Percentiles rank a stretch among this genome's conserved stretches.
These are phyloP conservation scores for Penicillium steckii DNA, from an alignment of 495 filamentous ascomycete genomes.

Conservation along the genomic window DNA sequence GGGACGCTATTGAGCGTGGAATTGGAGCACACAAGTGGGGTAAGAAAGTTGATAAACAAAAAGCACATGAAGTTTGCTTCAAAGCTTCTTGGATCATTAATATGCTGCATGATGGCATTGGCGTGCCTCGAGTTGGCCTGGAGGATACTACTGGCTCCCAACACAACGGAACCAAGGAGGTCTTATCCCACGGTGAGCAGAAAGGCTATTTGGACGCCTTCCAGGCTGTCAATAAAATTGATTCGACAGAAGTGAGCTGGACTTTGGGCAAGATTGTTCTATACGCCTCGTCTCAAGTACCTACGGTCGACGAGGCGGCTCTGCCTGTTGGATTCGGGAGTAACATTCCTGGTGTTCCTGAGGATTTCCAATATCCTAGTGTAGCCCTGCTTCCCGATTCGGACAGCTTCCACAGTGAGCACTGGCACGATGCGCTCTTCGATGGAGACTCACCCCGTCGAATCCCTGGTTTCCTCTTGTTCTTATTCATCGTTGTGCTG, in stretches of 20 bases:
- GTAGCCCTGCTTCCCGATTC: conserved; percentile 46
- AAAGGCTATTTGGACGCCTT: conserved; percentile 88
- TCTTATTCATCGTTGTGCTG: conserved; percentile 69
- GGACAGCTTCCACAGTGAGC: conserved; percentile 53
- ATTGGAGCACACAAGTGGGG: conserved; percentile 67
- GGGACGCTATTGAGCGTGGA: conserved; percentile 67
- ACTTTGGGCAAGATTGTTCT: conserved; percentile 97
- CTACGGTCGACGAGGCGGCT: conserved; percentile 53
- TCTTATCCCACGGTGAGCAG: conserved; percentile 65
- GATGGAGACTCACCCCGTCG: conserved; percentile 58
- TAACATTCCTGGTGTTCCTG: conserved; percentile 66
- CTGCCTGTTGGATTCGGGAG: conserved; percentile 89
- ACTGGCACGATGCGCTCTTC: conserved; percentile 74
- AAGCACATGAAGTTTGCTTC: conserved; percentile 87
- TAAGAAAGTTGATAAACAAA: conserved; percentile 71
- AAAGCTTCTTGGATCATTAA: conserved; percentile 98
- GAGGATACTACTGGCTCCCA: conserved; percentile 52
- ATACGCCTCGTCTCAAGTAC: conserved; percentile 87
- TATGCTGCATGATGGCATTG: conserved; percentile 92
- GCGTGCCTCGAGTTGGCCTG: conserved; percentile 83
- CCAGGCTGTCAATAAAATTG: conserved; percentile 90
- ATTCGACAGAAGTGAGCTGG: conserved; percentile 95
- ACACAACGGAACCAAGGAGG: conserved; percentile 74
- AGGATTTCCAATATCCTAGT: conserved; percentile 86
- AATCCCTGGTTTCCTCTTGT: conserved; percentile 71